phyloP scores from a whole-genome alignment of 2,329 filamentous ascomycete species.

The Nemania sp. region DNA sequence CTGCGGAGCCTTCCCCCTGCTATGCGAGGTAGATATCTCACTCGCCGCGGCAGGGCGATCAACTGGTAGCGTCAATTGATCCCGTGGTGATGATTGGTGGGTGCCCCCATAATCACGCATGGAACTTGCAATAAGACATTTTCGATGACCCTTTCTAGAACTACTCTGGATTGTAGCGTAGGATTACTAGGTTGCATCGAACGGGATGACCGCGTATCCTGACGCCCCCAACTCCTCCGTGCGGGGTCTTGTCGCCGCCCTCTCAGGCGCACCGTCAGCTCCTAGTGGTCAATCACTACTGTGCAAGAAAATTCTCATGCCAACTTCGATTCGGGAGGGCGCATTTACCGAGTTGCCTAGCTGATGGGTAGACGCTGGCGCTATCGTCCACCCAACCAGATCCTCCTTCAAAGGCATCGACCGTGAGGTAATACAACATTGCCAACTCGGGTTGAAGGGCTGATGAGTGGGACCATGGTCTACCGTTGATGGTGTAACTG shows the following conservation, averaged over 20 bases:
- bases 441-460: background rate
- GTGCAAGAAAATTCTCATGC: slow-evolving; percentile 7
- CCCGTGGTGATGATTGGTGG: slow-evolving; percentile 10
- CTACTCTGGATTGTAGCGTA: background rate
- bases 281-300: slow-evolving; percentile 16
- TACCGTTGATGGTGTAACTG: background rate
- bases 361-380: background rate
- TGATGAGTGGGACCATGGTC: slow-evolving; percentile 9
- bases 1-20: background rate
- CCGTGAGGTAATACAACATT: slow-evolving; percentile 6
- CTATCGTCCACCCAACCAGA: slow-evolving; percentile 8
- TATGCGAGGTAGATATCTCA: background rate
- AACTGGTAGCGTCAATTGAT: background rate
- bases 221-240: background rate
- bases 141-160: slow-evolving; percentile 25
- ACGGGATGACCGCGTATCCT: background rate
- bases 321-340: slow-evolving; percentile 7
- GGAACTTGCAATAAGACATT: slow-evolving; percentile 1
- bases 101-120: background rate
- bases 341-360: background rate
- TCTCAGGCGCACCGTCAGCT: slow-evolving; percentile 12
- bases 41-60: background rate
- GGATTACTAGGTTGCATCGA: background rate
- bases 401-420: background rate
- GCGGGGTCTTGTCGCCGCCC: background rate